Evolutionary conservation across 495 filamentous ascomycete species (phyloP), one percentile per base, ranked within the genome.

Genomic region (Daldinia caldariorum): DNA sequence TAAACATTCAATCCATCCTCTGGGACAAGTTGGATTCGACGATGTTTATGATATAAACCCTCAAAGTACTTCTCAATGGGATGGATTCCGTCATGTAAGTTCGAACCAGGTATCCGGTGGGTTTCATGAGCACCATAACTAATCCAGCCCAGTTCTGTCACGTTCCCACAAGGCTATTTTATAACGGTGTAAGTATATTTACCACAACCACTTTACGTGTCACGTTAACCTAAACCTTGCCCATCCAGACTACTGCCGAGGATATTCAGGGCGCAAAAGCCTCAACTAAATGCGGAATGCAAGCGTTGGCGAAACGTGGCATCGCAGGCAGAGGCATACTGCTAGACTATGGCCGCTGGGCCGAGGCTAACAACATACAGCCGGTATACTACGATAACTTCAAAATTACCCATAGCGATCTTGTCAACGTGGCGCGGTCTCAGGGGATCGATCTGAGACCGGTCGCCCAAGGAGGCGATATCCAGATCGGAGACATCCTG

Each of bases 41-140:
- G 90, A 92, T 67, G 77, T 86, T 53, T 90, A 90, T 69, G 80
- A 83, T 13, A 79, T 91, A 67, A 90, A 91, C 70, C 88, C 89
- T 3, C 89, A 91, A 75, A 86, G 86, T 61, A 84, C 86, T 3
- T 89, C 88, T 0, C 90, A 93, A 75, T 92, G 90, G 90, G 90
- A 92, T 70, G 89, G 90, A 1, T 83, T 91, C 32, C 81, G 88
- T 54, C 89, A 91, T 71, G 84, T 87, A 32, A 59, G 58, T 35
- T 22, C 14, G 34, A 29, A 29, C 12, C 4, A 4, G 29, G 6
- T 12, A 35, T n/a, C 35, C 41, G 14, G 7, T 26, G 8, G 14
- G 2, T 0, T 35, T 54, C 12, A 9, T 41, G 47, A 13, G 20
- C 6, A 22, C n/a, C 6, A 16, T 45, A 9, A 41, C 41, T 60